These are phyloP conservation scores for Dipteronia sinensis DNA, from an alignment of 345 rosid species.

Conservation along the genomic window DNA sequence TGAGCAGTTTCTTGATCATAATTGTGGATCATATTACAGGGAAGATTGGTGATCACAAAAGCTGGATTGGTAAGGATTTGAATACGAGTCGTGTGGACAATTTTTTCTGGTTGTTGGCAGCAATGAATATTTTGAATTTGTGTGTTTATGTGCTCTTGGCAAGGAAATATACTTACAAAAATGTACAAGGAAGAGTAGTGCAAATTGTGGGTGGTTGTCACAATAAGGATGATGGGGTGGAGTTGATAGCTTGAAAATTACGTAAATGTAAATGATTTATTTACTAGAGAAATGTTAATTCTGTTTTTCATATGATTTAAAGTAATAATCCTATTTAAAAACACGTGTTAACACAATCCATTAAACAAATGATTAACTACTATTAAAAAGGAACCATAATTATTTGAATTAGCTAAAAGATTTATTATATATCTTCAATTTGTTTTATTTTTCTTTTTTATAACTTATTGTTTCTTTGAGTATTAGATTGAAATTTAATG, in stretches of 20 bases:
- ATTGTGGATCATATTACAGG: constrained; percentile 36
- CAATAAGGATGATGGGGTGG: constrained; percentile 1
- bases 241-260: constrained; percentile 10
- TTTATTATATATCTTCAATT: too few relatives aligned
- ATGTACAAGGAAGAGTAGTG: constrained; percentile 31
- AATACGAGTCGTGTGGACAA: constrained; percentile 53
- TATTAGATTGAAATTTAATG: too few relatives aligned
- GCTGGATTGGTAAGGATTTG: constrained; percentile 64
- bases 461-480: too few relatives aligned
- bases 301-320: too few relatives aligned
- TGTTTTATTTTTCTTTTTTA: too few relatives aligned
- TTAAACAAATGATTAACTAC: too few relatives aligned
- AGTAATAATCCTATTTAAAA: too few relatives aligned
- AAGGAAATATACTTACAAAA: constrained; percentile 44
- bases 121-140: constrained; percentile 34
- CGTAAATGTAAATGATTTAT: too few relatives aligned
- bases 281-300: too few relatives aligned
- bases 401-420: too few relatives aligned
- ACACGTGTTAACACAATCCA: too few relatives aligned
- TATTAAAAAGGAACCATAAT: too few relatives aligned
- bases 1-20: constrained; percentile 46
- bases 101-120: constrained; percentile 59
- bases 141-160: constrained; percentile 37
- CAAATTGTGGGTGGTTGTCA: neutral
- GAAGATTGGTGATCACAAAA: constrained; percentile 12